Percentiles rank a stretch among this genome's conserved stretches.
These are phyloP conservation scores for Claviceps sp. DNA, from an alignment of 2,329 filamentous ascomycete species.

Conservation along the genomic window DNA sequence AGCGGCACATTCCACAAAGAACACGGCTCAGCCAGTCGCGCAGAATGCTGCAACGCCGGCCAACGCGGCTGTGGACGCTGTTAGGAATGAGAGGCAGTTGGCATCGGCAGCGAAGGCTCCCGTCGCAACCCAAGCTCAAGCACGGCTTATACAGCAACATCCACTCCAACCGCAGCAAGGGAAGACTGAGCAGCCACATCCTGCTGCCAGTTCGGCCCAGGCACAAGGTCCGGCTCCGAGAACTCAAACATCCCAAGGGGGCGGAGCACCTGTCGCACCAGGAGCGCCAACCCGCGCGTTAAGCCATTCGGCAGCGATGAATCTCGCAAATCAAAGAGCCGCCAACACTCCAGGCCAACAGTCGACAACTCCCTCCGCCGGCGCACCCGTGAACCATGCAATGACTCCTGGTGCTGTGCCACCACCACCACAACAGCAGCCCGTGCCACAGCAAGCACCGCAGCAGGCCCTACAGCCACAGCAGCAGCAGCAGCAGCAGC, in stretches of 20 bases:
- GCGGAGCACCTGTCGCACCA: conserved; percentile 24
- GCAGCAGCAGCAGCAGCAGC: conserved; percentile 15
- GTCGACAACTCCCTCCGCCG: conserved; percentile 11
- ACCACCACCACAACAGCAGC: conserved; percentile 19
- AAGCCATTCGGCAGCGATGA: conserved; percentile 37
- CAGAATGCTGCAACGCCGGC: conserved; percentile 25
- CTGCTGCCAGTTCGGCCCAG: conserved; percentile 34
- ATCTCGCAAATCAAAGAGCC: conserved; percentile 31
- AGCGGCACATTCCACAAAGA: conserved; percentile 11
- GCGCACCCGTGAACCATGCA: conserved; percentile 18
- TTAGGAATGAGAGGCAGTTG: conserved; percentile 28
- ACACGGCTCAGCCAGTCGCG: conserved; percentile 15
- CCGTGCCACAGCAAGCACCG: conserved; percentile 16
- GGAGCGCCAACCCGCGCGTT: conserved; percentile 28
- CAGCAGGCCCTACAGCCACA: conserved; percentile 18
- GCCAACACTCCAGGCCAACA: conserved; percentile 22
- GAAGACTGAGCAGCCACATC: conserved; percentile 22
- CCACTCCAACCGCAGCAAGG: conserved; percentile 14
- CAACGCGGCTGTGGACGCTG: conserved; percentile 31
- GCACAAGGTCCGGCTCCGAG: conserved; percentile 27
- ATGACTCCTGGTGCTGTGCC: conserved; percentile 19
- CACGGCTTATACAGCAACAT: conserved; percentile 15
- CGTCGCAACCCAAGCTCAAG: conserved; percentile 13
- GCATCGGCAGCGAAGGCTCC: conserved; percentile 14
- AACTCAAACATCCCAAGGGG: conserved; percentile 35